These are phyloP conservation scores for Exophiala aquamarina DNA, from an alignment of 2,329 filamentous ascomycete species.

Conservation along the genomic window DNA sequence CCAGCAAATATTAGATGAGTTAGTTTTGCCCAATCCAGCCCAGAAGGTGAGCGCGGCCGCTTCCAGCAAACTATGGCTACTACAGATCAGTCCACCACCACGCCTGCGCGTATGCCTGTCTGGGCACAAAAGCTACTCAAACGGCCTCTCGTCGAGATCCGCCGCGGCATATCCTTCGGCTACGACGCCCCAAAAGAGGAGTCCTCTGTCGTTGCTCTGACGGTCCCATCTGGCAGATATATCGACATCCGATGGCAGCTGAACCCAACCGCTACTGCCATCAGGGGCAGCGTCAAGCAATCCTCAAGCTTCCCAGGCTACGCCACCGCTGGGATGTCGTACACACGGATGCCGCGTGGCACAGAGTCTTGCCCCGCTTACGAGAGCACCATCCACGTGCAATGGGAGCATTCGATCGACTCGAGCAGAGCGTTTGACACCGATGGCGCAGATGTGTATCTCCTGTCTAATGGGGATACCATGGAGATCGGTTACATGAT, in stretches of 20 bases:
- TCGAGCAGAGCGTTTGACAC: conserved; percentile 1
- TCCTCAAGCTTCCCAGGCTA: neutral
- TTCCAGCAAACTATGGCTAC: too few relatives aligned
- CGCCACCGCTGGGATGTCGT: conserved; percentile 2
- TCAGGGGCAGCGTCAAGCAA: neutral
- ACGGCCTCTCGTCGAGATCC: conserved; percentile 1
- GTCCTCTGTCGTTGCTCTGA: conserved; percentile 1
- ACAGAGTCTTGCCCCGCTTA: neutral
- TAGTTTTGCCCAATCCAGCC: too few relatives aligned
- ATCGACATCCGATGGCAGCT: conserved; percentile 5
- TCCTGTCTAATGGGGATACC: conserved; percentile 1
- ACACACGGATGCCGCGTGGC: neutral
- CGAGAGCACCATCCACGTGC: neutral
- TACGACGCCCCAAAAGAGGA: conserved; percentile 5
- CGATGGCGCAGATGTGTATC: conserved; percentile 3
- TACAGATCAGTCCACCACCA: neutral
- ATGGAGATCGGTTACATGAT: conserved; percentile 5
- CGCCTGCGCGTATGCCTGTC: neutral
- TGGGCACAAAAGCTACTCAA: conserved; percentile 4
- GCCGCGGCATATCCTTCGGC: neutral
- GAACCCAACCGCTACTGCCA: too few relatives aligned
- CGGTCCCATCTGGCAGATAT: conserved; percentile 6
- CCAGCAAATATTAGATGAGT: too few relatives aligned
- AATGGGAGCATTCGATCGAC: conserved; percentile 6
- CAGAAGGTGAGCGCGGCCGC: too few relatives aligned